Evolutionary conservation across 1,284 basidiomycete species (phyloP), one percentile per base, ranked within the genome.

Genomic region (Tilletia caries): DNA sequence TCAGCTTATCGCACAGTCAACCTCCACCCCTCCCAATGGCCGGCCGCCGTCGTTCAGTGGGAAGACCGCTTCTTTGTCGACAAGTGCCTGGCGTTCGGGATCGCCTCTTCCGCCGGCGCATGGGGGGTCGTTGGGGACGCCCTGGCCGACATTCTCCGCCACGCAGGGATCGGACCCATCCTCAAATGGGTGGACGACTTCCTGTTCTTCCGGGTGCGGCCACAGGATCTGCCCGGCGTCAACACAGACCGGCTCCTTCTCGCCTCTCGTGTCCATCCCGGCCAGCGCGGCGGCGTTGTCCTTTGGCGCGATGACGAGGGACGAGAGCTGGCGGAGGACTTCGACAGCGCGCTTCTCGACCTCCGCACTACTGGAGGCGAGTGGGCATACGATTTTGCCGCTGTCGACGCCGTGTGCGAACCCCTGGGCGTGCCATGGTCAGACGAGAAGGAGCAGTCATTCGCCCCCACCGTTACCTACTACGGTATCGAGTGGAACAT

Each of bases 161-260:
- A 20, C 48, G 20, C 18, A 4, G 48, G 48, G 5, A 27, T 50
- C 25, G 48, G 48, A 4, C 48, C 48, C 8, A 50, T 50, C 48
- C 48, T 50, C 25, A 50, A 50, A n/a, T 50, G 48, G 48, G 48
- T 50, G 48, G 48, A 50, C 25, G 48, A 50, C 25, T 50, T 8
- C 25, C 48, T 50, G 18, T 50, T 50, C 25, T 27, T 50, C 48
- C 25, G 20, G 20, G 20, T 50, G 5, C 48, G 6, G 6, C 48
- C 5, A 20, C 48, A n/a, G 20, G 48, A 50, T n/a, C 48, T 50
- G 4, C 5, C 18, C 20, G 25, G 5, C 25, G 48, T 50, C 48
- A 50, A 50, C 48, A 27, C 48, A 4, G 20, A 20, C 8, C 20
- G 20, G 20, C 5, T 50, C 5, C 48, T 20, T 4, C 20, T 27